These are phyloP conservation scores for Emydomyces testavorans DNA, from an alignment of 2,329 filamentous ascomycete species.

Conservation along the genomic window DNA sequence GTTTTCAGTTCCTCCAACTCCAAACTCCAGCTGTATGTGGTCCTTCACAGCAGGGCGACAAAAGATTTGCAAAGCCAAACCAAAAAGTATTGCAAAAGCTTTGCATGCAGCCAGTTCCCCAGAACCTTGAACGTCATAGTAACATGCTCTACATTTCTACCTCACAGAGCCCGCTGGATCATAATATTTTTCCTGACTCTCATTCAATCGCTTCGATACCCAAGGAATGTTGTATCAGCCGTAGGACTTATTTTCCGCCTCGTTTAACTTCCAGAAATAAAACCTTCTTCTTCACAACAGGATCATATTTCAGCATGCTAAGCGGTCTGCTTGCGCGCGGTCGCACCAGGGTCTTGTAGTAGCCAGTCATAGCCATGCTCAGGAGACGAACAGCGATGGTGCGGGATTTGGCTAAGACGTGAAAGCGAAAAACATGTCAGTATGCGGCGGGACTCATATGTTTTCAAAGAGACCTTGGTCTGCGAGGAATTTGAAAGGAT, in stretches of 20 bases:
- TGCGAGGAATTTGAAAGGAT: too few relatives aligned
- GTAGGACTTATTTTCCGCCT: slow-evolving; percentile 33
- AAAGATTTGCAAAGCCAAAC: neutral
- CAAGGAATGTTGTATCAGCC: neutral
- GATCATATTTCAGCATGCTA: slow-evolving; percentile 98
- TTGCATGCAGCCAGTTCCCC: neutral
- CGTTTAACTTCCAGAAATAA: slow-evolving; percentile 89
- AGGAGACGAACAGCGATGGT: slow-evolving; percentile 86
- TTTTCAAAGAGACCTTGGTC: neutral
- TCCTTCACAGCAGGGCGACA: too few relatives aligned
- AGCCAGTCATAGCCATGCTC: slow-evolving; percentile 98
- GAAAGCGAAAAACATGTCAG: neutral
- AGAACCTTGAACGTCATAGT: too few relatives aligned
- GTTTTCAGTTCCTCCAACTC: neutral
- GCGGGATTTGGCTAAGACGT: slow-evolving; percentile 53
- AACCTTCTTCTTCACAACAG: slow-evolving; percentile 90
- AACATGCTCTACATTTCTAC: too few relatives aligned
- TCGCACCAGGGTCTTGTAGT: slow-evolving; percentile 82
- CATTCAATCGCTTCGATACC: neutral
- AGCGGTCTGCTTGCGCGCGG: slow-evolving; percentile 71
- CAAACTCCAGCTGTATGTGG: neutral
- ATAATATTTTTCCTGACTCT: neutral
- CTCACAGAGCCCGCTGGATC: too few relatives aligned
- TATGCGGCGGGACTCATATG: neutral
- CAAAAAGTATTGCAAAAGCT: neutral